These are phyloP conservation scores for Dalechampia spathulata DNA, from an alignment of 441 rosid species.

Conservation along the genomic window DNA sequence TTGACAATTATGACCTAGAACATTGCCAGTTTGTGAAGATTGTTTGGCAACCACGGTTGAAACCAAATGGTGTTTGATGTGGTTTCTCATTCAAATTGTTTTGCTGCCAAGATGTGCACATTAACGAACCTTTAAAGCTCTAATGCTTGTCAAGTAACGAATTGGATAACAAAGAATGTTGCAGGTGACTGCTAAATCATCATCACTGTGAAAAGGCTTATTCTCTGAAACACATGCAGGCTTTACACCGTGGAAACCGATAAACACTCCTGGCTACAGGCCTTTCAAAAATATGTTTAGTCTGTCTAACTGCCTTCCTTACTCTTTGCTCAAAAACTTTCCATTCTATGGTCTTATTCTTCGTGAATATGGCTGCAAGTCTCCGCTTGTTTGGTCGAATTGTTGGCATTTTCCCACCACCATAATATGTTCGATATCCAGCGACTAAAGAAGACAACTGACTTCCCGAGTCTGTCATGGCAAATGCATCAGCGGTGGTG, in stretches of 20 bases:
- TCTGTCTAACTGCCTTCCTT: constrained; percentile 87
- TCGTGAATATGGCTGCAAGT: constrained; percentile 59
- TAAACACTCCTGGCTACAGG: constrained; percentile 78
- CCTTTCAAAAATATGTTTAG: constrained; percentile 70
- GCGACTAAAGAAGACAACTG: constrained; percentile 86
- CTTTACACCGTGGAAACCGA: constrained; percentile 72
- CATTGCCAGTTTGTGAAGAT: no score
- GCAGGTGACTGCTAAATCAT: constrained; percentile 7
- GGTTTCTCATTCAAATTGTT: no score
- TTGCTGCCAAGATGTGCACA: no score
- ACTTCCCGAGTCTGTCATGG: constrained; percentile 98
- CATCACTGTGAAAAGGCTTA: constrained; percentile 3
- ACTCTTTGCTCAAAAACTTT: constrained; percentile 80
- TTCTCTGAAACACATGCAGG: constrained; percentile 61
- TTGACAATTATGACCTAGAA: no score
- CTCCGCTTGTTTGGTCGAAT: constrained; percentile 88
- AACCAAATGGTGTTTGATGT: no score
- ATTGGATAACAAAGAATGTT: constrained; percentile 13
- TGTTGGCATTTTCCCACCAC: constrained; percentile 93
- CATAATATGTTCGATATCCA: constrained; percentile 82
- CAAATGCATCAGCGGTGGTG: constrained; percentile 77
- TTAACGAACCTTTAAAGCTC: no score
- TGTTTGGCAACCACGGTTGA: no score
- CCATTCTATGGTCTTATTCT: constrained; percentile 78
- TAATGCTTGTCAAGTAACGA: no score